Conservation (phyloP, 2,329 filamentous ascomycete species). For the Aspergillus tanneri region DNA sequence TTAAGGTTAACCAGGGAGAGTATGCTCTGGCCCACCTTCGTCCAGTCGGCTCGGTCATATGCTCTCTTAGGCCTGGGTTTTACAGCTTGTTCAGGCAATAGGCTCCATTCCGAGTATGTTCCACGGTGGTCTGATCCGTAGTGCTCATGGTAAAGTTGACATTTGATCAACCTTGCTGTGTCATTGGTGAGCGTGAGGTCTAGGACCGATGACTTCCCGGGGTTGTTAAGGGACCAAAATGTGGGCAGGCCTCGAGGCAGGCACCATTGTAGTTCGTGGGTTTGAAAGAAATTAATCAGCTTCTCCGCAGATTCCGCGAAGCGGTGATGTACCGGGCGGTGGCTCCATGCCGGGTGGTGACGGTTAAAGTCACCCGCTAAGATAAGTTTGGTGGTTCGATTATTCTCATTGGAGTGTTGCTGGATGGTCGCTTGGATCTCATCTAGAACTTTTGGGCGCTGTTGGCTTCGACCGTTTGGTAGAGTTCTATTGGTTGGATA, state of each 20-base stretch:
- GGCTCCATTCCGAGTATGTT: no score
- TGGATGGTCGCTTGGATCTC: slow-evolving; percentile 14
- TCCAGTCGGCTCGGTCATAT: slow-evolving; percentile 17
- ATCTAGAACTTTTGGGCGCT: no score
- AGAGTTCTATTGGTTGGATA: no score
- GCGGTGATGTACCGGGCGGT: not conserved
- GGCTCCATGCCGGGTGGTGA: slow-evolving; percentile 11
- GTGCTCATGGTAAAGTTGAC: slow-evolving; percentile 24
- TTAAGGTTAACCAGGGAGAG: slow-evolving; percentile 1
- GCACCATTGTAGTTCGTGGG: slow-evolving; percentile 13
- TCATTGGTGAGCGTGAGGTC: slow-evolving; percentile 20
- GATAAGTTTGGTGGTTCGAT: slow-evolving; percentile 5
- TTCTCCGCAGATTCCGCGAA: slow-evolving; percentile 12
- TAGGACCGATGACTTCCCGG: slow-evolving; percentile 12
- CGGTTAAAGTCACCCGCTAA: no score
- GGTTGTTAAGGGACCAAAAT: slow-evolving; percentile 13
- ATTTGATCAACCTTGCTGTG: slow-evolving; percentile 19
- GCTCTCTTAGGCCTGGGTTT: slow-evolving; percentile 11
- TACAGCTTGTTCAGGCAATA: slow-evolving; percentile 7
- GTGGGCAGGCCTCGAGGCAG: slow-evolving; percentile 10
- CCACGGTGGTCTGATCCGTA: slow-evolving; percentile 24
- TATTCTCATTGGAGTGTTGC: not conserved
- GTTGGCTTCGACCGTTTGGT: no score
- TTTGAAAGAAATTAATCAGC: slow-evolving; percentile 20
- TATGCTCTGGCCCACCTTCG: no score